A percentile compares a stretch with the other conserved stretches of the same genome.
Evolutionary conservation across 1,284 basidiomycete species (phyloP).

Genomic region (Tilletiopsis washingtonensis): DNA sequence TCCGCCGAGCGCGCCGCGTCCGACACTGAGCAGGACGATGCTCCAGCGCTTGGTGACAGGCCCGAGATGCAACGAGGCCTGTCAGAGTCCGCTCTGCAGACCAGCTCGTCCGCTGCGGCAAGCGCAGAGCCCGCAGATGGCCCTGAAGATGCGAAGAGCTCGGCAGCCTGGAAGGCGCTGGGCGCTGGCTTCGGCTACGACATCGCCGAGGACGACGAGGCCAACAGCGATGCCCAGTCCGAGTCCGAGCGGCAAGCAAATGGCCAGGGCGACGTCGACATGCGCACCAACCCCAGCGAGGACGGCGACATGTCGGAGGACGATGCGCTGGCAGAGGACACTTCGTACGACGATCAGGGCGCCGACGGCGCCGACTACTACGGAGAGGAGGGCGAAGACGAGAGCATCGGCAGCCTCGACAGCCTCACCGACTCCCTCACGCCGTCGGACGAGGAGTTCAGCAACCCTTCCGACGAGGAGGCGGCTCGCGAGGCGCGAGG

Average conservation of each 20-base stretch:
- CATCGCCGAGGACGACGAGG: conserved; percentile 8
- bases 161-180: conserved; percentile 23
- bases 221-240: too few relatives aligned
- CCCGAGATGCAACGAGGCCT: not conserved
- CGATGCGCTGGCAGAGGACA: conserved; percentile 16
- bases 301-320: conserved; percentile 32
- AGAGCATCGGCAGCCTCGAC: too few relatives aligned
- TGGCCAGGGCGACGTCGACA: conserved; percentile 10
- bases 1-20: not conserved
- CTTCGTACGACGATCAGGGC: conserved; percentile 5
- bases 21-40: not conserved
- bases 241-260: not conserved
- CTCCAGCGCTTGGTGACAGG: conserved; percentile 3
- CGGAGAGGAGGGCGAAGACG: not conserved
- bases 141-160: not conserved
- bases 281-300: conserved; percentile 36
- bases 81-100: not conserved
- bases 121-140: too few relatives aligned
- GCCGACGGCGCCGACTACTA: not conserved
- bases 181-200: conserved; percentile 35
- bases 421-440: conserved; percentile 17
- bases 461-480: conserved; percentile 40
- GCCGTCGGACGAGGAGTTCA: conserved; percentile 25
- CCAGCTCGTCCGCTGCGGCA: too few relatives aligned
- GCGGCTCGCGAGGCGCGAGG: conserved; percentile 21